Percentiles rank a stretch among this genome's conserved stretches.
Evolutionary conservation across 1,284 basidiomycete genomes (phyloP).

Genomic region (Trichosporon inkin): DNA sequence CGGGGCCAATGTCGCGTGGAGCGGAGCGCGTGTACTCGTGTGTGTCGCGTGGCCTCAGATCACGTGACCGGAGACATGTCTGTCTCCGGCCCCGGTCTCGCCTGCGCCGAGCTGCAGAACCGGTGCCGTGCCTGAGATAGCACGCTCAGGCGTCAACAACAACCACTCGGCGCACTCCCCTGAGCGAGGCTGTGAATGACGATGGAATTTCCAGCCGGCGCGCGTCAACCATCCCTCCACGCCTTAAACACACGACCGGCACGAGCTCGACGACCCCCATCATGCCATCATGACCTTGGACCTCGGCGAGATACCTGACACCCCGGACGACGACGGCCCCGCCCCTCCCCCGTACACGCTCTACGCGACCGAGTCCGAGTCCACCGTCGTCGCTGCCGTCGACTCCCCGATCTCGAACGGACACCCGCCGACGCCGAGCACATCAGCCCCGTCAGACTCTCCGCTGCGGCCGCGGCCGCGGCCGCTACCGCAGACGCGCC

Average conservation of each 20-base stretch:
- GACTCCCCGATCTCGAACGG: not conserved
- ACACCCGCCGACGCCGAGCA: not conserved
- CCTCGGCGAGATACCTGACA: not conserved
- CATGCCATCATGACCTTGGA: not conserved
- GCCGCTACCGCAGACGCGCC: not conserved
- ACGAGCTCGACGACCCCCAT: not conserved
- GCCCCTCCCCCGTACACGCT: not conserved
- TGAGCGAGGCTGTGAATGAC: too few species aligned
- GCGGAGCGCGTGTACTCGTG: too few species aligned
- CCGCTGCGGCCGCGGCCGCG: not conserved
- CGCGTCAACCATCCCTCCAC: too few species aligned
- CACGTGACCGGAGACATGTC: too few species aligned
- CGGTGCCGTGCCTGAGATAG: too few species aligned
- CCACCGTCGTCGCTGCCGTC: not conserved
- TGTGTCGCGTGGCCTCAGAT: too few species aligned
- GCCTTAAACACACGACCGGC: not conserved
- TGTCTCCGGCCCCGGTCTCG: too few species aligned
- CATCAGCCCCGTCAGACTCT: not conserved
- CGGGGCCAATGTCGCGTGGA: too few species aligned
- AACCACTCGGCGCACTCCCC: too few species aligned
- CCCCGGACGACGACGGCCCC: not conserved
- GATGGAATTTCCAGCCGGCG: too few species aligned
- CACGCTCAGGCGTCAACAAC: too few species aligned
- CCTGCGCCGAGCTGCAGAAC: too few species aligned
- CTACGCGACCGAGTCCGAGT: not conserved